phyloP scores from a whole-genome alignment of 148 eudicot genomes.

The Persicaria maculosa region DNA sequence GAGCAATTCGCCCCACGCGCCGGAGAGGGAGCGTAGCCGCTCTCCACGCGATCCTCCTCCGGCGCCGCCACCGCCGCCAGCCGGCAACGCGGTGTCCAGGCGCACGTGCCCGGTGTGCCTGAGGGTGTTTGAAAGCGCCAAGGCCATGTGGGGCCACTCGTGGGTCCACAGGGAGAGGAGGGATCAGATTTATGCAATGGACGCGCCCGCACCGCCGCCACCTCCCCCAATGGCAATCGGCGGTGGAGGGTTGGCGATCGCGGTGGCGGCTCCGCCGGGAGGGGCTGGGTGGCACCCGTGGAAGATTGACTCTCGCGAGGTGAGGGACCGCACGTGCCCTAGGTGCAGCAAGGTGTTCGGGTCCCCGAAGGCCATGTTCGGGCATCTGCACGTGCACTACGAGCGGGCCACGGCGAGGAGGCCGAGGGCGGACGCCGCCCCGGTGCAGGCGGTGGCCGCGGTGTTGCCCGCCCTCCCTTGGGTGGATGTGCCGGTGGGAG shows the following conservation, averaged over 20 bases:
- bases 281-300: background rate
- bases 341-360: constrained; percentile 1
- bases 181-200: background rate
- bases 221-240: background rate
- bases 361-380: constrained; percentile 9
- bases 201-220: background rate
- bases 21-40: background rate
- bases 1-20: background rate
- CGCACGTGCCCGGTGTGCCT: constrained; percentile 5
- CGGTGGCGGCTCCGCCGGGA: background rate
- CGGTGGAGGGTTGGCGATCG: background rate
- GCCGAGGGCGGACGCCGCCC: too few species aligned
- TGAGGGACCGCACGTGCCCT: constrained; percentile 6
- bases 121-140: constrained; percentile 3
- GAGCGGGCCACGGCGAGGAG: too few species aligned
- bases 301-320: constrained; percentile 4
- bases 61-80: background rate
- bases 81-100: background rate
- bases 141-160: constrained; percentile 13
- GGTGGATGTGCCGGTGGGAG: too few species aligned
- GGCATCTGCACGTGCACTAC: constrained; percentile 8
- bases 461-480: too few species aligned
- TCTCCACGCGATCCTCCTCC: background rate
- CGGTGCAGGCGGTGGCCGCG: too few species aligned
- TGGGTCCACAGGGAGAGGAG: constrained; percentile 6